Evolutionary conservation across 805 yeast species (phyloP).

Genomic region (Yarrowia osloensis): DNA sequence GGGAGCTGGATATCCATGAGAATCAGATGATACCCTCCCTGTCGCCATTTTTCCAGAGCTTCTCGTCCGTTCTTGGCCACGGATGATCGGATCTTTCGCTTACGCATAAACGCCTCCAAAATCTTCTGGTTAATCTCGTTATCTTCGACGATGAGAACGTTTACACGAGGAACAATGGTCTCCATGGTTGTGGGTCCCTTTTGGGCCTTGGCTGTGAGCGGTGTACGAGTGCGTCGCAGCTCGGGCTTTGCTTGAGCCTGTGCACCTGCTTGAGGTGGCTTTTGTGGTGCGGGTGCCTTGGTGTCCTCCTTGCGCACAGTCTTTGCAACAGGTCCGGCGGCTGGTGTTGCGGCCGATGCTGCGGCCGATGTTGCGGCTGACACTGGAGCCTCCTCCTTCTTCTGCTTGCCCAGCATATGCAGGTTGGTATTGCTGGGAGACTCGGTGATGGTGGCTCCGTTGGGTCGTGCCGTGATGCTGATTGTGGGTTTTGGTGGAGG

Average conservation of each 20-base stretch:
- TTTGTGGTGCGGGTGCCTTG: neutral
- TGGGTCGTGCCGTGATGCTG: slow-evolving; percentile 25
- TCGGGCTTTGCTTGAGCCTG: neutral
- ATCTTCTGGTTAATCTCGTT: slow-evolving; percentile 91
- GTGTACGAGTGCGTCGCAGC: slow-evolving; percentile 16
- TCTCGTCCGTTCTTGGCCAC: slow-evolving; percentile 93
- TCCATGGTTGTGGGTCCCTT: slow-evolving; percentile 35
- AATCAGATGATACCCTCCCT: slow-evolving; percentile 91
- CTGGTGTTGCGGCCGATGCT: neutral
- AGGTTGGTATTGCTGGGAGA: slow-evolving; percentile 23
- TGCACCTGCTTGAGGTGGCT: neutral
- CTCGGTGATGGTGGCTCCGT: slow-evolving; percentile 29
- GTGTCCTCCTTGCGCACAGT: neutral
- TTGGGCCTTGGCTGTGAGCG: neutral
- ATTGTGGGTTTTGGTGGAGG: slow-evolving; percentile 12
- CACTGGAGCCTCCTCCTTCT: neutral
- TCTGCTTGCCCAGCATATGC: slow-evolving; percentile 12
- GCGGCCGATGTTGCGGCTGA: neutral
- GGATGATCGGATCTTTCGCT: slow-evolving; percentile 79
- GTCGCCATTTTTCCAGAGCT: slow-evolving; percentile 91
- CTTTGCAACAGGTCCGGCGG: neutral
- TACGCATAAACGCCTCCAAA: slow-evolving; percentile 81
- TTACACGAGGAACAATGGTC: slow-evolving; percentile 82
- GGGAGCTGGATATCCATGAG: slow-evolving; percentile 98
- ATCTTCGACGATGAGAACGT: slow-evolving; percentile 93